phyloP scores from a whole-genome alignment of 306 rosid species.

The Amphicarpaea edgeworthii region DNA sequence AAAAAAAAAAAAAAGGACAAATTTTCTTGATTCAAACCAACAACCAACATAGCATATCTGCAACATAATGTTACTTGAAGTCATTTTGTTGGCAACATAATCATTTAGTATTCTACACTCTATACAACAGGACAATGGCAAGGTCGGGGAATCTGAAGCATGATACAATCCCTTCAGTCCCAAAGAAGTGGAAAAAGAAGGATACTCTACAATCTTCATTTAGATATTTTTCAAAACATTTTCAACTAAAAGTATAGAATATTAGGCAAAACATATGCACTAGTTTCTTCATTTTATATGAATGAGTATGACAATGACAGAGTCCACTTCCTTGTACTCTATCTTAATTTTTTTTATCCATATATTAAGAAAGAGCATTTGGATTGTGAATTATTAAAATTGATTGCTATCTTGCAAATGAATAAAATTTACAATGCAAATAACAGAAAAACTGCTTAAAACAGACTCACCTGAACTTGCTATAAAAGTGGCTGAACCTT shows the following conservation, averaged over 20 bases:
- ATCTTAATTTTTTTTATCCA: neutral
- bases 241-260: neutral
- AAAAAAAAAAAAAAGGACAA: neutral
- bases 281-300: neutral
- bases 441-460: slow-evolving; percentile 27
- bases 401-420: slow-evolving; percentile 30
- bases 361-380: neutral
- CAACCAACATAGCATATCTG: slow-evolving; percentile 14
- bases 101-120: neutral
- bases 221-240: slow-evolving; percentile 12
- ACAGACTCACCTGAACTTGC: slow-evolving; percentile 54
- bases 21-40: neutral
- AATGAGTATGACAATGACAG: neutral
- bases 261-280: neutral
- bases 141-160: slow-evolving; percentile 17
- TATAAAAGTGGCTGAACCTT: slow-evolving; percentile 46
- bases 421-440: slow-evolving; percentile 1
- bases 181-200: neutral
- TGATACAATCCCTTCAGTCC: slow-evolving; percentile 2
- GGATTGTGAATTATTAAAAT: slow-evolving; percentile 12
- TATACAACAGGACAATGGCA: slow-evolving; percentile 2
- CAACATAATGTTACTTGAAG: neutral
- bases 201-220: neutral
- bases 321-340: neutral
- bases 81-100: neutral